Base-by-base conservation (phyloP, 2,329 filamentous ascomycete genomes). In the Pezizomycotina sp. region DNA sequence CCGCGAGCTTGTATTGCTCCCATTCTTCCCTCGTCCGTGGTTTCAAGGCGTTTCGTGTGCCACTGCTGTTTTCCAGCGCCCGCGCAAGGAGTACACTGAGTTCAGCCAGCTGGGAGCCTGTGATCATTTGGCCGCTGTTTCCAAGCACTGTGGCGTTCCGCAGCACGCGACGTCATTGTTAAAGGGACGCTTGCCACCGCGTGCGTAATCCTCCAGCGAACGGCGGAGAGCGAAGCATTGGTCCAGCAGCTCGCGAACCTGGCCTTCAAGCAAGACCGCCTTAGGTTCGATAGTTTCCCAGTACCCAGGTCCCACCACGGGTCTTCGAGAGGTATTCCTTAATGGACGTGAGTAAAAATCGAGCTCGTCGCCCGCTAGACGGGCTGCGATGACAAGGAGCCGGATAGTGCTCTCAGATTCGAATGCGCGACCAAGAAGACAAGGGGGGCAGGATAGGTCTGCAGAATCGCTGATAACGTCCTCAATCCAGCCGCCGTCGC, bases 271-370 rank as follows among this genome's bases (percentile, higher is more conserved):
- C 36, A 43, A 12, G 26, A 36, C 39, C 24, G 41, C 41, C 24
- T 43, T 43, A 15, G 41, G 41, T 19, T 43, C 41, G 19, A 43
- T 43, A 10, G 41, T 39, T n/a, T 43, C 41, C 41, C 41, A 43
- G 41, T 43, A 43, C 19, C 41, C 41, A 2, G 41, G 41, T 6
- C 41, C 41, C 41, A 35, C 38, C 41, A 35, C 38, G 16, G 41
- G 41, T n/a, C n/a, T n/a, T n/a, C n/a, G n/a, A n/a, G n/a, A n/a
- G n/a, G n/a, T n/a, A n/a, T n/a, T n/a, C n/a, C n/a, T n/a, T n/a
- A n/a, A n/a, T n/a, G n/a, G n/a, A n/a, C n/a, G n/a, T n/a, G n/a
- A n/a, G n/a, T n/a, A n/a, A n/a, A n/a, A n/a, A 24, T 43, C 41
- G 25, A 43, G 39, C 13, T 43, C 41, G 36, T 36, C 38, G 23